phyloP scores from a whole-genome alignment of 352 stramenopile species.

The Globisporangium yorkense region DNA sequence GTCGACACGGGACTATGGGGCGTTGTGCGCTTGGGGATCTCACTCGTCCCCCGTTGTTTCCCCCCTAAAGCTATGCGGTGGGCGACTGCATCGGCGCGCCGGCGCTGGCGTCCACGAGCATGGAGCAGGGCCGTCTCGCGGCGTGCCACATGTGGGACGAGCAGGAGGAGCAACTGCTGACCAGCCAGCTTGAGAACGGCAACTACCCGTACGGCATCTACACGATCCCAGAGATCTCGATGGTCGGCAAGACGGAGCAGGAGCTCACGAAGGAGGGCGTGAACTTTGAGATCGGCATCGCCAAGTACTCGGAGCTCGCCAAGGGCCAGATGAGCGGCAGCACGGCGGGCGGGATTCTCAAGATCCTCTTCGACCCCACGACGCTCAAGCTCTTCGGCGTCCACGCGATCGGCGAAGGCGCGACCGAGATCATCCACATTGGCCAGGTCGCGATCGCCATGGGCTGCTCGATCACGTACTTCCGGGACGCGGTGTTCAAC shows the following conservation, averaged over 20 bases:
- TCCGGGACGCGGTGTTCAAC: constrained; percentile 90
- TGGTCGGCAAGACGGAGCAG: constrained; percentile 88
- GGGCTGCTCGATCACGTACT: constrained; percentile 80
- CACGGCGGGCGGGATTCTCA: constrained; percentile 76
- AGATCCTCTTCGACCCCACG: constrained; percentile 84
- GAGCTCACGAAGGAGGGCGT: constrained; percentile 73
- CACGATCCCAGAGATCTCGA: constrained; percentile 89
- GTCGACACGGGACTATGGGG: too few relatives aligned
- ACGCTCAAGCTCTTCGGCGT: constrained; percentile 81
- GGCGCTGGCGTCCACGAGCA: constrained; percentile 83
- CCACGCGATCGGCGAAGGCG: constrained; percentile 85
- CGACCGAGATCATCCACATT: constrained; percentile 91
- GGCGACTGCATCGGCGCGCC: constrained; percentile 87
- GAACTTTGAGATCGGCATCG: constrained; percentile 86
- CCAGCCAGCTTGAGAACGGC: constrained; percentile 65
- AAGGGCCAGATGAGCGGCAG: constrained; percentile 88
- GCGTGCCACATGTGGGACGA: constrained; percentile 84
- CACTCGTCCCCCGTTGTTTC: not conserved
- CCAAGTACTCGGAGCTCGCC: constrained; percentile 83
- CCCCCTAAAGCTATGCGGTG: constrained; percentile 58
- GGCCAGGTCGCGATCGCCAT: constrained; percentile 87
- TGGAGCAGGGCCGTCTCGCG: constrained; percentile 84
- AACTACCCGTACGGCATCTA: constrained; percentile 91
- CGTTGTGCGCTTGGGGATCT: not conserved
- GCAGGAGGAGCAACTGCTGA: constrained; percentile 33